Conservation (phyloP, 164 flowering plant genomes). For the Vitis labrusca region DNA sequence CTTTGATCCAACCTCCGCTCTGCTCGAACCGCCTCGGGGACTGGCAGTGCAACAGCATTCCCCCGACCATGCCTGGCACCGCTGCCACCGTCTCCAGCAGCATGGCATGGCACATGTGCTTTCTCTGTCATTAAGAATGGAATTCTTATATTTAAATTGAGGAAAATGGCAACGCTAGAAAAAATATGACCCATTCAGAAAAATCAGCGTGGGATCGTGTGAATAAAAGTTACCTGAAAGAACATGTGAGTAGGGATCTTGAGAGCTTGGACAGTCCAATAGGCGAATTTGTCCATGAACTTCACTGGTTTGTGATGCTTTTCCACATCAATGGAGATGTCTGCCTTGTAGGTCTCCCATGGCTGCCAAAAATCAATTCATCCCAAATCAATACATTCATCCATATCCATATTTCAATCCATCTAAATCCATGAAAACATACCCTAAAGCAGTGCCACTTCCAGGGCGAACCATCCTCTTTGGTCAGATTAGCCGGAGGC, state of each 20-base stretch:
- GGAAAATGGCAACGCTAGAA: background rate
- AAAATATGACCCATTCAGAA: too few relatives aligned
- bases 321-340: conserved; percentile 23
- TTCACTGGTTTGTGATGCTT: conserved; percentile 25
- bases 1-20: conserved; percentile 44
- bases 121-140: conserved; percentile 15
- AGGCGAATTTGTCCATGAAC: conserved; percentile 29
- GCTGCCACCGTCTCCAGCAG: conserved; percentile 34
- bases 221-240: conserved; percentile 23
- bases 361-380: conserved; percentile 15
- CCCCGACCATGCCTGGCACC: conserved; percentile 37
- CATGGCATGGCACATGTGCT: conserved; percentile 31
- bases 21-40: conserved; percentile 33
- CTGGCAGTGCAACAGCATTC: conserved; percentile 28
- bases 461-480: conserved; percentile 27
- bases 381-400: too few relatives aligned
- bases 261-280: conserved; percentile 24
- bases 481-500: conserved; percentile 8
- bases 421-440: background rate
- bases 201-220: background rate
- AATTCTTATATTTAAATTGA: background rate
- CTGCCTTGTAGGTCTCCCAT: conserved; percentile 33
- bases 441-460: conserved; percentile 25
- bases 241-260: conserved; percentile 19
- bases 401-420: too few relatives aligned